Percentiles rank a stretch among this genome's conserved stretches.
phyloP scores from a whole-genome alignment of 768 basidiomycete species.

The Clitopilus hobsonii region DNA sequence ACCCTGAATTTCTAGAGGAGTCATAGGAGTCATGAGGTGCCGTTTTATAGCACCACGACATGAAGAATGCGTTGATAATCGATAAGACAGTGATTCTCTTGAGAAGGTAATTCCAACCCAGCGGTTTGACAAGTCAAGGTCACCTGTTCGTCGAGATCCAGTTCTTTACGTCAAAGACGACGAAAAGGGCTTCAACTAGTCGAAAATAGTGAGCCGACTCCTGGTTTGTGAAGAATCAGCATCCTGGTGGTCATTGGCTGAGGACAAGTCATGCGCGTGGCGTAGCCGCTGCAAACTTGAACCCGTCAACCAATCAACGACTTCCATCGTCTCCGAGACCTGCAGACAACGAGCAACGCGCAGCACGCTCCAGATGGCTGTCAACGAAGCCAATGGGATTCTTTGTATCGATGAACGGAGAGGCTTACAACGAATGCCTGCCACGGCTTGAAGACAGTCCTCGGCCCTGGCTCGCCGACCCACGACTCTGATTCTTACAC shows the following conservation, averaged over 20 bases:
- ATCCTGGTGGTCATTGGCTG: neutral
- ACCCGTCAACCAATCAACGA: neutral
- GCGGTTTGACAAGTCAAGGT: too few relatives aligned
- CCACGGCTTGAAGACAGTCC: too few relatives aligned
- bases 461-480: too few relatives aligned
- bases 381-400: too few relatives aligned
- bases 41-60: too few relatives aligned
- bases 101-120: too few relatives aligned
- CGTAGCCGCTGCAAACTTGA: neutral
- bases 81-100: neutral
- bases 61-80: neutral
- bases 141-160: too few relatives aligned
- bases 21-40: neutral
- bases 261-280: neutral
- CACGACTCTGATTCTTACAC: too few relatives aligned
- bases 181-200: neutral
- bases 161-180: too few relatives aligned
- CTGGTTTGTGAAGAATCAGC: neutral
- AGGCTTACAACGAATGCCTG: too few relatives aligned
- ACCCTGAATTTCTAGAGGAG: neutral
- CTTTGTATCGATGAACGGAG: too few relatives aligned
- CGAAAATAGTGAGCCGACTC: neutral
- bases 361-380: too few relatives aligned
- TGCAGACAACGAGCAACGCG: neutral
- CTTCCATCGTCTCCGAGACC: neutral